phyloP scores from a whole-genome alignment of 495 filamentous ascomycete species.

The Haplographium delicatum region DNA sequence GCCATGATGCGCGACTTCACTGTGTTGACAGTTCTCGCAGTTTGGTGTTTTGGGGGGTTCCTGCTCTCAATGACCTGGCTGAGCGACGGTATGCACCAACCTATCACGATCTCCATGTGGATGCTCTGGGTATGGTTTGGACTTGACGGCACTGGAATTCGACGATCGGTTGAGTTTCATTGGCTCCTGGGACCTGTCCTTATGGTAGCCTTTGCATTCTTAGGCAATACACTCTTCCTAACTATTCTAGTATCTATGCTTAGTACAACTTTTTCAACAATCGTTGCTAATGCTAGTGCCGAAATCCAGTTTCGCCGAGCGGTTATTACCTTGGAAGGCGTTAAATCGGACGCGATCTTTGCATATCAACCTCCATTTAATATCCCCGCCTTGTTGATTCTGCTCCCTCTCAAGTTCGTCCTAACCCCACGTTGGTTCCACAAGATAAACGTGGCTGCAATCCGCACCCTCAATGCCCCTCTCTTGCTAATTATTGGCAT shows the following conservation, averaged over 20 bases:
- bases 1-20: slow-evolving; percentile 74
- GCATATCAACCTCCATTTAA: slow-evolving; percentile 72
- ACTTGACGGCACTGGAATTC: slow-evolving; percentile 66
- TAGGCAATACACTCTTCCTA: slow-evolving; percentile 72
- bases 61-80: slow-evolving; percentile 68
- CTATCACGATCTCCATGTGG: slow-evolving; percentile 63
- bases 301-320: slow-evolving; percentile 68
- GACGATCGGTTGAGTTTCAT: slow-evolving; percentile 60
- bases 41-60: slow-evolving; percentile 71
- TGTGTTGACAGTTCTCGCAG: slow-evolving; percentile 55
- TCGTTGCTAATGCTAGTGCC: slow-evolving; percentile 57
- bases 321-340: slow-evolving; percentile 70
- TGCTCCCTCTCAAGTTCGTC: slow-evolving; percentile 61
- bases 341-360: slow-evolving; percentile 62
- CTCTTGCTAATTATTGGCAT: slow-evolving; percentile 55
- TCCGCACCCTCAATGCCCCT: slow-evolving; percentile 60
- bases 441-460: slow-evolving; percentile 64
- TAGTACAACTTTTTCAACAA: slow-evolving; percentile 62
- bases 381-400: slow-evolving; percentile 56
- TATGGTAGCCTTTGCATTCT: slow-evolving; percentile 67
- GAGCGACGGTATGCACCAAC: slow-evolving; percentile 27
- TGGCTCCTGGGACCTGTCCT: slow-evolving; percentile 59
- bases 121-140: slow-evolving; percentile 83
- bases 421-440: slow-evolving; percentile 69
- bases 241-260: slow-evolving; percentile 74